phyloP scores from a whole-genome alignment of 1,284 basidiomycete species.

The Caloboletus firmus region DNA sequence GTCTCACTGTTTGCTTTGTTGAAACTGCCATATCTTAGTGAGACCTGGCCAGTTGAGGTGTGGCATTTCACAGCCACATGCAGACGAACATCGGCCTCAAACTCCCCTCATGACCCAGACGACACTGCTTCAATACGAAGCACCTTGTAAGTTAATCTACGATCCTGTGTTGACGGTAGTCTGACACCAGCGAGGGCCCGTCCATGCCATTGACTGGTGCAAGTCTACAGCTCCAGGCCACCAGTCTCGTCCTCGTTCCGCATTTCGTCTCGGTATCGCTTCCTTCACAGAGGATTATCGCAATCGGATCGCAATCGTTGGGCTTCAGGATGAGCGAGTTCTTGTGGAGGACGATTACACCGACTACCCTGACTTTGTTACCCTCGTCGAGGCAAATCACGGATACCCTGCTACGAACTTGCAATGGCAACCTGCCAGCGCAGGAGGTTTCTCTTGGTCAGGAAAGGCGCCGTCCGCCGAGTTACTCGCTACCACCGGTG shows the following conservation, averaged over 20 bases:
- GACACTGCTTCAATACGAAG: constrained; percentile 69
- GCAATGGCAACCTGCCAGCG: constrained; percentile 78
- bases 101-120: constrained; percentile 54
- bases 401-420: constrained; percentile 83
- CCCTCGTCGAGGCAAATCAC: constrained; percentile 75
- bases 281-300: constrained; percentile 79
- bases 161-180: not conserved
- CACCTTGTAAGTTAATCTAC: constrained; percentile 59
- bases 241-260: constrained; percentile 68
- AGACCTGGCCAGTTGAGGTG: too few relatives aligned
- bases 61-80: constrained; percentile 30
- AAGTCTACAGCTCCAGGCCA: constrained; percentile 74
- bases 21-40: too few relatives aligned
- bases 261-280: constrained; percentile 76
- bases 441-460: constrained; percentile 61
- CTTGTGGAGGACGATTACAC: constrained; percentile 79
- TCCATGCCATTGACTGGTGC: constrained; percentile 83
- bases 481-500: constrained; percentile 86
- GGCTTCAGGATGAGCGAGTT: constrained; percentile 79
- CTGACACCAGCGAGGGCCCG: constrained; percentile 60
- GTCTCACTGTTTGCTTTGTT: too few relatives aligned
- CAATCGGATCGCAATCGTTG: constrained; percentile 81
- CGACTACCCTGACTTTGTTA: constrained; percentile 79
- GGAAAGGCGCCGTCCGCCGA: constrained; percentile 66
- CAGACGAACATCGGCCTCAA: constrained; percentile 5